A percentile compares a stretch with the other conserved stretches of the same genome.
phyloP scores from a whole-genome alignment of 768 basidiomycete genomes.

The Daedaleopsis nitida region DNA sequence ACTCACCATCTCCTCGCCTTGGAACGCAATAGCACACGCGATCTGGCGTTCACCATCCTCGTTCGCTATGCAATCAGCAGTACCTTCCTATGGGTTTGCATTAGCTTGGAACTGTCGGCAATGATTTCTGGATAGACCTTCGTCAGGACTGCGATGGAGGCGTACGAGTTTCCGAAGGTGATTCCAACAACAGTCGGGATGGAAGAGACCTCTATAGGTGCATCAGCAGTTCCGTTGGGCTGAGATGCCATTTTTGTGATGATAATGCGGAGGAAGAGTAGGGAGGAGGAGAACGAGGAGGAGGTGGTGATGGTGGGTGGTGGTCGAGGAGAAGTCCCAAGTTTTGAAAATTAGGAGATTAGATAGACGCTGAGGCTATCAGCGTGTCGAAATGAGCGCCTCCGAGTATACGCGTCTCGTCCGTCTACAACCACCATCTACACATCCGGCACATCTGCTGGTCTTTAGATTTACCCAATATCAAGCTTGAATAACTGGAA shows the following conservation, averaged over 20 bases:
- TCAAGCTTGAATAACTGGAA: too few species aligned
- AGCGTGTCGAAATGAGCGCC: slow-evolving; percentile 10
- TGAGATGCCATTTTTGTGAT: slow-evolving; percentile 38
- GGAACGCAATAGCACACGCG: slow-evolving; percentile 89
- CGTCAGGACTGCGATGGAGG: slow-evolving; percentile 92
- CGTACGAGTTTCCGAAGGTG: slow-evolving; percentile 95
- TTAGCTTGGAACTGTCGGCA: background rate
- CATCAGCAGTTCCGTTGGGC: slow-evolving; percentile 56
- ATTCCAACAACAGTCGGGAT: slow-evolving; percentile 80
- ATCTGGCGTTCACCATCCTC: slow-evolving; percentile 99
- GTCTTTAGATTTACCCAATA: too few species aligned
- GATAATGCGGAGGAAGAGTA: background rate
- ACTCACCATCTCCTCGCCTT: slow-evolving; percentile 87
- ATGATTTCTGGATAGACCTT: slow-evolving; percentile 54
- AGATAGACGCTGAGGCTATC: slow-evolving; percentile 12
- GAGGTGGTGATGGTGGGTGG: too few species aligned
- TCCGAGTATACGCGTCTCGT: background rate
- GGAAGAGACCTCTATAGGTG: slow-evolving; percentile 36
- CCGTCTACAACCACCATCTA: background rate
- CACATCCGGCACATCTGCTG: too few species aligned
- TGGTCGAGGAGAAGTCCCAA: too few species aligned
- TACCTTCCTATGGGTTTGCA: slow-evolving; percentile 63
- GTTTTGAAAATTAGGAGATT: slow-evolving; percentile 5
- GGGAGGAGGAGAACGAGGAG: slow-evolving; percentile 2
- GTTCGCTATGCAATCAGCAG: slow-evolving; percentile 95